Conservation (phyloP, 352 stramenopile genomes). For the Globisporangium paroecandrum region DNA sequence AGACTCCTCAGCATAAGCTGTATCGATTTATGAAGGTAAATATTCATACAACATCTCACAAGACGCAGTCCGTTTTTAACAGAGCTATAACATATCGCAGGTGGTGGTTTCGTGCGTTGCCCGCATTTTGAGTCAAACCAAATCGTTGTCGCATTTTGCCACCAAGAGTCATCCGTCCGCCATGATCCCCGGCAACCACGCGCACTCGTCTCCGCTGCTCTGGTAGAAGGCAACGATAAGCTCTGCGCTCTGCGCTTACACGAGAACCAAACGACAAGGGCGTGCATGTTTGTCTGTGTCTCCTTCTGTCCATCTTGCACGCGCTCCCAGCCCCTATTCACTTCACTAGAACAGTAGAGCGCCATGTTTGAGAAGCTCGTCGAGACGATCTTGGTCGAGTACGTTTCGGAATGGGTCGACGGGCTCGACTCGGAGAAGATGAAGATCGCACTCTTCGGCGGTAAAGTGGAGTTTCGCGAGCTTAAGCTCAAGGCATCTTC, state of each 20-base stretch:
- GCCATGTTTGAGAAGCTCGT: constrained; percentile 85
- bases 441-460: constrained; percentile 79
- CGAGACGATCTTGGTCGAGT: constrained; percentile 82
- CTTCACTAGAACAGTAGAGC: not conserved
- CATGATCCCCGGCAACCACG: not conserved
- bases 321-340: not conserved
- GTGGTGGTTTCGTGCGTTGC: constrained; percentile 2
- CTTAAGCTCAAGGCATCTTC: constrained; percentile 63
- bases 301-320: not conserved
- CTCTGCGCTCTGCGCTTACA: not conserved
- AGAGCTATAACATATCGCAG: not conserved
- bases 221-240: not conserved
- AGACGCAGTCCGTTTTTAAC: not conserved
- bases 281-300: not conserved
- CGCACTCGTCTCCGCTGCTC: not conserved
- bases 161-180: constrained; percentile 14
- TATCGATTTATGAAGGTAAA: not conserved
- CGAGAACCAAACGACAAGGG: not conserved
- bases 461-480: constrained; percentile 81
- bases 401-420: constrained; percentile 85
- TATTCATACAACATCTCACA: not conserved
- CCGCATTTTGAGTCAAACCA: constrained; percentile 6
- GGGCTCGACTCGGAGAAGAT: constrained; percentile 85
- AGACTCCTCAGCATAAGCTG: not conserved
- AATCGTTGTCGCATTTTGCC: not conserved